Evolutionary conservation across 441 rosid species (phyloP), one percentile per base, ranked within the genome.

Genomic region (Viola pubescens): DNA sequence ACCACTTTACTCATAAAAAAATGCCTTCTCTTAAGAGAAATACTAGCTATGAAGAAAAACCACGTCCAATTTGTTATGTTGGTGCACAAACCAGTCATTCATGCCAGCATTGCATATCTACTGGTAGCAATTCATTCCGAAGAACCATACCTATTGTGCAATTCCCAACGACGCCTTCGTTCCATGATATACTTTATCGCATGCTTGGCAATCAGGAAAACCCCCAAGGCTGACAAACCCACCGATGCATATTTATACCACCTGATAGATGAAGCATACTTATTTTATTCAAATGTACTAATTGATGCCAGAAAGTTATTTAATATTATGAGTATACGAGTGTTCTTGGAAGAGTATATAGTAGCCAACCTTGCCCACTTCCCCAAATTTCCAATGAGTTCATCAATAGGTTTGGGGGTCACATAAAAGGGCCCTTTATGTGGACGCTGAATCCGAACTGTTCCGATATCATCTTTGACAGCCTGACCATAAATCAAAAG

Each of bases 371-470:
- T 89, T 56, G 92, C 90, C 97, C 97, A 89, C 71, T 87, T 89
- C 58, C 97, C 98, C 72, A 92, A 83, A 76, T 89, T 81, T 56
- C 86, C 83, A 68, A 77, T 74, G 62, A 82, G 83, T 57, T 79
- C 84, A 71, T 89, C 96, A 48, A 92, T 82, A 65, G 87, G 70
- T 68, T 81, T 89, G 11, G 94, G 91, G 64, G 94, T 79, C 42
- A 89, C 88, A 66, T 92, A 88, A 72, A 86, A 92, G 46, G 98
- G 98, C 70, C 95, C 96, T 68, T 76, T 77, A 60, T 81, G 82
- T 14, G 98, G 98, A 67, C 87, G 78, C 75, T 87, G 92, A 68
- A 92, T 76, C 68, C 96, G 81, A 47, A 89, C 58, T 19, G 83
- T 87, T 64, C 97, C 95, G 55, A 74, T 66, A 64, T 82, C 88